A percentile compares a stretch with the other conserved stretches of the same genome.
Evolutionary conservation across 148 eudicot genomes (phyloP).

Genomic region (Cornus florida): DNA sequence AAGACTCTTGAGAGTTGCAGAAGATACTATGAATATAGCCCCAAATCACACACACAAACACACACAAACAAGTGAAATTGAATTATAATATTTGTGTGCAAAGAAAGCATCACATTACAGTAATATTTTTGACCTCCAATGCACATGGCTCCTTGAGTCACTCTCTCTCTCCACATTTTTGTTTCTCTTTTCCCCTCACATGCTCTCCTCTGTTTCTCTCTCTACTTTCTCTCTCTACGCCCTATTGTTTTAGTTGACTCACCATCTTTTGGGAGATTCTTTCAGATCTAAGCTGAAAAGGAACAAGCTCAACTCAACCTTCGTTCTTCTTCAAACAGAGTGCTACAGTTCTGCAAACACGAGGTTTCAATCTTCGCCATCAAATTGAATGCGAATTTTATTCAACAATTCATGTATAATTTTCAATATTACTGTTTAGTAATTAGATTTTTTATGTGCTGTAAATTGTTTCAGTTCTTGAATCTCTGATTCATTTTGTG

Average conservation of each 20-base stretch:
- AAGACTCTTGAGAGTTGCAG: not conserved
- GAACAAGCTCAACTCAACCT: constrained; percentile 11
- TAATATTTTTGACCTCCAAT: constrained; percentile 16
- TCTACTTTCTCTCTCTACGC: constrained; percentile 6
- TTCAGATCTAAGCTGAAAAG: constrained; percentile 38
- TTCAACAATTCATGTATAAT: not conserved
- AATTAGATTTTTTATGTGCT: not conserved
- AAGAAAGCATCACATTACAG: constrained; percentile 7
- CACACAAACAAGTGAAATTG: not conserved
- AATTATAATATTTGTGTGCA: not conserved
- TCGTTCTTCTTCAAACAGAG: not conserved
- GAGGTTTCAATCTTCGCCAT: not conserved
- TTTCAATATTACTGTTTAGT: not conserved
- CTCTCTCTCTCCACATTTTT: constrained; percentile 10
- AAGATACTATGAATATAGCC: not conserved
- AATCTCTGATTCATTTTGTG: not conserved
- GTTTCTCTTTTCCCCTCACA: constrained; percentile 25
- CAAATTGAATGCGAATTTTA: not conserved
- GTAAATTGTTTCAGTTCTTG: not conserved
- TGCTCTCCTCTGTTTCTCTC: constrained; percentile 18
- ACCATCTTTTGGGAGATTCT: constrained; percentile 21
- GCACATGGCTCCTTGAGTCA: constrained; percentile 34
- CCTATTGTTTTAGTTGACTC: constrained; percentile 20
- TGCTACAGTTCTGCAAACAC: not conserved
- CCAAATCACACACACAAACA: not conserved